Evolutionary conservation across 305 asterid genomes (phyloP), one percentile per base, ranked within the genome.

Genomic region (Euphrasia arctica): DNA sequence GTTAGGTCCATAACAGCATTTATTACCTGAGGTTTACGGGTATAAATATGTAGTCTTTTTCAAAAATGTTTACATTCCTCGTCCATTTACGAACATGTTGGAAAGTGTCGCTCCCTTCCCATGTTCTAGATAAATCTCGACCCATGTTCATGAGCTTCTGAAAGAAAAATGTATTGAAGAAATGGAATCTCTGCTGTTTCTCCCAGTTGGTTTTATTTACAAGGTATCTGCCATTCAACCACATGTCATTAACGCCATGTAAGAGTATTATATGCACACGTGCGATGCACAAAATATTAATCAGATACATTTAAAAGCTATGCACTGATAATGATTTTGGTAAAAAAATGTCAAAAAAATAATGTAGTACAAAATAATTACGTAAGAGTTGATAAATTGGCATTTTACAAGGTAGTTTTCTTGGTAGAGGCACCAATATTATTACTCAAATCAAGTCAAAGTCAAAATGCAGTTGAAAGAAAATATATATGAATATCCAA

Each of bases 131-230:
- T 70, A 69, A 70, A 70, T 74, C 84, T 68, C 65, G 80, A 63
- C 72, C 80, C 70, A 80, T 73, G 77, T 79, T 81, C 65, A 67
- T 79, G 68, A 93, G 88, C 89, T 93, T 93, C 72, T 79, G 85
- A 66, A 88, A 90, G 95, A 90, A 93, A 80, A 93, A 93, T 64
- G 96, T 78, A 82, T 86, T 93, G 83, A 90, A 90, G 62, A 88
- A 84, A 73, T 93, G 89, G 81, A 86, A 86, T 76, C 82, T 77
- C 7, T 63, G 80, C 82, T 62, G 80, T 83, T 82, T 83, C 79
- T 68, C 83, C 27, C 80, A 80, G 58, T 69, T 72, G 55, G 69
- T 77, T 41, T 70, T 77, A 68, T 68, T 82, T 60, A 66, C 52
- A 45, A 93, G 91, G 75, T 84, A 86, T 66, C 99, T 93, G 95